Evolutionary conservation across 768 basidiomycete species (phyloP), one percentile per base, ranked within the genome.

Genomic region (Mrakia gelida): DNA sequence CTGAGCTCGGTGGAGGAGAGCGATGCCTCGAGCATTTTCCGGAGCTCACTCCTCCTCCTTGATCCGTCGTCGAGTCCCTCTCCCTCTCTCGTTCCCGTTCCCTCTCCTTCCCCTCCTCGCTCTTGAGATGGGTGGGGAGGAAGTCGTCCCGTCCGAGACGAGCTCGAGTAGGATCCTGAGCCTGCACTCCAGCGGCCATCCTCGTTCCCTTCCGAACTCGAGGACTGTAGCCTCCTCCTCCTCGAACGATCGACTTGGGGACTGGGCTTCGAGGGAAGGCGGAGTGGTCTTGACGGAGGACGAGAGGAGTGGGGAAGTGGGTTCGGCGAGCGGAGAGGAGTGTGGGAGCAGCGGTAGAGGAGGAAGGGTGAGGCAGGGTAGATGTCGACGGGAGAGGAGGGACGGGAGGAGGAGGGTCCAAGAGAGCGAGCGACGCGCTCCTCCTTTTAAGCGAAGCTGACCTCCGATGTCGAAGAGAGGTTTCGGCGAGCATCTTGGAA

Each of bases 21-120:
- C 77, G 63, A 59, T 78, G 77, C 52, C 77, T 49, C 8, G 77
- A 78, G 43, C 72, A 74, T n/a, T 49, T n/a, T n/a, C 77, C 77
- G 32, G 54, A 32, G 49, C 65, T 43, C 18, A 45, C 65, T 28
- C 71, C 77, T 52, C 63, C 68, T 41, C 65, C 62, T 30, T 72
- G 45, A 16, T 73, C 72, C 38, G 77, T 72, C 28, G 71, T 61
- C 30, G 63, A 74, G 23, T 73, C 65, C 2, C 72, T n/a, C 41
- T 70, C 76, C 32, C 76, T 59, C 30, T 77, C 76, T 21, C 54
- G n/a, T 43, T 72, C 76, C 8, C 76, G 54, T 32, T 74, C 73
- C 34, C 67, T 56, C 52, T 68, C 49, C 65, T 78, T 78, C 41
- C 77, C 77, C 41, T 75, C 67, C 59, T 78, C 77, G 52, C 73